These are phyloP conservation scores for Pisolithus sp. DNA, from an alignment of 768 basidiomycete genomes.

Conservation along the genomic window DNA sequence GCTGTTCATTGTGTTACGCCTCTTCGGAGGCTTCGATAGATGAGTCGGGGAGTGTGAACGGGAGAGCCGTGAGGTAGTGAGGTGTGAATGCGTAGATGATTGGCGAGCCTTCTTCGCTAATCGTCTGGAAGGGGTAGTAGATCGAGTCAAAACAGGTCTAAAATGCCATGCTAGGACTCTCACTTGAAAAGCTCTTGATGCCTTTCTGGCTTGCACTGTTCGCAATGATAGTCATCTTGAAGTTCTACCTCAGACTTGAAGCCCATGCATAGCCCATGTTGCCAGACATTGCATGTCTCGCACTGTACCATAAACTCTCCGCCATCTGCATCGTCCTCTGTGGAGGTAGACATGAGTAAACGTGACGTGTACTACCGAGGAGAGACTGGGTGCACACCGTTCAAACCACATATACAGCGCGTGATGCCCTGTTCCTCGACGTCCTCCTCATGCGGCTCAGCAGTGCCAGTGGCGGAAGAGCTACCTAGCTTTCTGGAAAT, in stretches of 20 bases:
- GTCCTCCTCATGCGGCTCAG: slow-evolving; percentile 35
- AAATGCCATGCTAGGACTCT: slow-evolving; percentile 25
- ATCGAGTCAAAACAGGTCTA: slow-evolving; percentile 14
- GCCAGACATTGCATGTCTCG: slow-evolving; percentile 96
- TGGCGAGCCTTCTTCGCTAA: slow-evolving; percentile 57
- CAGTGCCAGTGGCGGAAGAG: slow-evolving; percentile 28
- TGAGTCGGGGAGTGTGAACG: slow-evolving; percentile 67
- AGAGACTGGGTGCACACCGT: slow-evolving; percentile 43
- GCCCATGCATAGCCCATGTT: slow-evolving; percentile 96
- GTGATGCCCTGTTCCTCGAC: slow-evolving; percentile 56
- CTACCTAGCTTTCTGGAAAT: slow-evolving; percentile 21
- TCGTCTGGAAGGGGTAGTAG: slow-evolving; percentile 38
- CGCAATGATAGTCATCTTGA: slow-evolving; percentile 90
- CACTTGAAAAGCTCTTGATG: slow-evolving; percentile 81
- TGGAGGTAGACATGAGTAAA: slow-evolving; percentile 26
- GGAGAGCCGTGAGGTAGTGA: slow-evolving; percentile 55
- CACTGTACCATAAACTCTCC: slow-evolving; percentile 98
- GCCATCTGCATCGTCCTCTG: slow-evolving; percentile 72
- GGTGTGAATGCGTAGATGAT: slow-evolving; percentile 57
- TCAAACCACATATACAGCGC: slow-evolving; percentile 81
- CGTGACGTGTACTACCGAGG: slow-evolving; percentile 2
- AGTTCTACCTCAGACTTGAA: slow-evolving; percentile 72
- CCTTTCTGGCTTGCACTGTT: slow-evolving; percentile 82
- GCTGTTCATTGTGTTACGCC: slow-evolving; percentile 96
- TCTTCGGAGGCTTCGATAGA: slow-evolving; percentile 67